phyloP scores from a whole-genome alignment of 1,284 basidiomycete genomes.

The Cerioporus squamosus region DNA sequence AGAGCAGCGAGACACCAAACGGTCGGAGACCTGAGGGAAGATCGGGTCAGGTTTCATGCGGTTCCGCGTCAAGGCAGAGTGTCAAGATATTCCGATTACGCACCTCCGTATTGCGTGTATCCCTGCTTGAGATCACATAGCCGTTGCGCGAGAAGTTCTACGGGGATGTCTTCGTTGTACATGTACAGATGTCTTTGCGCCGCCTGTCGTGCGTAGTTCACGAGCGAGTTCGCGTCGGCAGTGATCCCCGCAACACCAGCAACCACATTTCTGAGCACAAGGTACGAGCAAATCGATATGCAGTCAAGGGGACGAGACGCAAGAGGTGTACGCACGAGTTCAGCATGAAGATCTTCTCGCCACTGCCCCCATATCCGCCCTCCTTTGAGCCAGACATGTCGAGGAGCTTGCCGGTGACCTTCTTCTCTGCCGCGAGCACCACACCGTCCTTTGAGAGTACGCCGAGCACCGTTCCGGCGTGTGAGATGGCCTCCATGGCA shows the following conservation, averaged over 20 bases:
- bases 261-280: slow-evolving; percentile 81
- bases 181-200: slow-evolving; percentile 89
- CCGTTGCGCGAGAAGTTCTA: slow-evolving; percentile 92
- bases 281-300: background rate
- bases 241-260: slow-evolving; percentile 95
- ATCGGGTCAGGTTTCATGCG: background rate
- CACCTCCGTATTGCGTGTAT: slow-evolving; percentile 97
- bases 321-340: slow-evolving; percentile 67
- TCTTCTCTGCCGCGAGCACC: slow-evolving; percentile 99
- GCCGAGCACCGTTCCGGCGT: slow-evolving; percentile 94
- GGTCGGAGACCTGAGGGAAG: slow-evolving; percentile 81
- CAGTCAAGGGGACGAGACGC: background rate
- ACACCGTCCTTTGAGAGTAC: slow-evolving; percentile 96
- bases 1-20: slow-evolving; percentile 96
- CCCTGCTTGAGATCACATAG: slow-evolving; percentile 98
- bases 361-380: slow-evolving; percentile 90
- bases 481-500: slow-evolving; percentile 99
- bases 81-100: slow-evolving; percentile 25
- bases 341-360: slow-evolving; percentile 96
- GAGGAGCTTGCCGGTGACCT: slow-evolving; percentile 96
- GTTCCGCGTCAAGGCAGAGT: background rate
- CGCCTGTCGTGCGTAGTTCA: slow-evolving; percentile 92
- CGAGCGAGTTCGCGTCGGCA: slow-evolving; percentile 96
- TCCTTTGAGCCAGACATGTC: slow-evolving; percentile 88
- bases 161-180: slow-evolving; percentile 98